Evolutionary conservation across 352 stramenopile species (phyloP).

Genomic region (Phytopythium chamaehyphon): DNA sequence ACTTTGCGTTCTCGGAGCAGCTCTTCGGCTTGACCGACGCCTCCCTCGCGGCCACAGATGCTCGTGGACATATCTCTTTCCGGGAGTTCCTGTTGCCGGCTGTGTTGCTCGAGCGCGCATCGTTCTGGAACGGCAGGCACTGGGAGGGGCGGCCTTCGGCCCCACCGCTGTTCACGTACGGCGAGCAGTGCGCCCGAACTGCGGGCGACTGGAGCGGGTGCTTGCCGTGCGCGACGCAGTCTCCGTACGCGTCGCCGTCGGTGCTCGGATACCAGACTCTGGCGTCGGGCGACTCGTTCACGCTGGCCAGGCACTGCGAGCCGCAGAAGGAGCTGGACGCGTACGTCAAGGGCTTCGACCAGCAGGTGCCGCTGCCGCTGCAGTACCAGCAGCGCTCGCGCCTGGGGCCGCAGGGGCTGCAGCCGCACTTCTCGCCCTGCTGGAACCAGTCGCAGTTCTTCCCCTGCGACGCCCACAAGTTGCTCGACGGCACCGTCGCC

Average conservation of each 20-base stretch:
- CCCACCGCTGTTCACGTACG: conserved; percentile 69
- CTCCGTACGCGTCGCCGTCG: conserved; percentile 40
- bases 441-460: conserved; percentile 83
- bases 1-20: conserved; percentile 64
- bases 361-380: conserved; percentile 73
- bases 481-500: conserved; percentile 57
- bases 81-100: conserved; percentile 40
- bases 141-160: conserved; percentile 74
- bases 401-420: conserved; percentile 51
- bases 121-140: conserved; percentile 77
- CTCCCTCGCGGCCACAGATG: conserved; percentile 10
- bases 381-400: conserved; percentile 70
- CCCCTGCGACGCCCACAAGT: conserved; percentile 73
- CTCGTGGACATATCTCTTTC: conserved; percentile 44
- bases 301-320: conserved; percentile 28
- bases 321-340: conserved; percentile 69
- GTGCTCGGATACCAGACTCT: conserved; percentile 43
- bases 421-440: conserved; percentile 76
- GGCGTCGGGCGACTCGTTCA: conserved; percentile 2
- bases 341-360: conserved; percentile 80
- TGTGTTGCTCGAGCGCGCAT: conserved; percentile 48
- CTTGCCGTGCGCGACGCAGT: conserved; percentile 53
- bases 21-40: conserved; percentile 57
- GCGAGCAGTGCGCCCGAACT: conserved; percentile 46
- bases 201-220: conserved; percentile 44